Evolutionary conservation across 164 flowering plant genomes (phyloP), one percentile per base, ranked within the genome.

Genomic region (Magnolia kwangsiensis): DNA sequence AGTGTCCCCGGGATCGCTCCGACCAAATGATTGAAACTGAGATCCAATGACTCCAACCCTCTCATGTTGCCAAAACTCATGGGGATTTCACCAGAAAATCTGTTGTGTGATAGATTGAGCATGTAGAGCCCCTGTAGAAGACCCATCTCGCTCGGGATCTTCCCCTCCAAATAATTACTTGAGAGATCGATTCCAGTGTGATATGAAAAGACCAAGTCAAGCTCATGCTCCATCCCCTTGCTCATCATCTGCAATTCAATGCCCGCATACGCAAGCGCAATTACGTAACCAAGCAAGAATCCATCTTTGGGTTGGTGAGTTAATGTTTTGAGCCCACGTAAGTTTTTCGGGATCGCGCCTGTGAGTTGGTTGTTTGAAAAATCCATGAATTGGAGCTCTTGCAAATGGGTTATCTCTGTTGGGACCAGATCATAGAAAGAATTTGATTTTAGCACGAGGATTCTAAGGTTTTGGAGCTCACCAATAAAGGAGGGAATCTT

Each of bases 21-120:
- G 5, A 37, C 67, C 21, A 81, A 23, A 24, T 67, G 8, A 76
- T 77, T 81, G 71, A 72, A 72, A 10, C 76, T 75, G 11, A 78
- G 61, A 45, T 72, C 80, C 67, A 81, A 59, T 1, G 80, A 81
- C 73, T 81, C 80, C 55, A 75, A 69, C 29, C 71, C 74, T 0
- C 21, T 75, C 78, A 77, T 81, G 65, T 68, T 72, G 50, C 76
- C 83, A 0, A 75, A 6, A 55, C 61, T 75, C 23, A 7, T 20
- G 51, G 79, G 81, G n/a, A 81, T 81, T 66, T 49, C n/a, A 29
- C 77, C 76, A 0, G 76, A 75, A 20, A 81, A 67, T 6, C 3
- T 24, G 70, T 81, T 81, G 55, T 75, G 74, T 16, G 83, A 67
- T 7, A 81, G 67, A 63, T 81, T 78, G 45, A 81, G 81, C 71